These are phyloP conservation scores for Daldinia sp. DNA, from an alignment of 2,329 filamentous ascomycete species.

Conservation along the genomic window DNA sequence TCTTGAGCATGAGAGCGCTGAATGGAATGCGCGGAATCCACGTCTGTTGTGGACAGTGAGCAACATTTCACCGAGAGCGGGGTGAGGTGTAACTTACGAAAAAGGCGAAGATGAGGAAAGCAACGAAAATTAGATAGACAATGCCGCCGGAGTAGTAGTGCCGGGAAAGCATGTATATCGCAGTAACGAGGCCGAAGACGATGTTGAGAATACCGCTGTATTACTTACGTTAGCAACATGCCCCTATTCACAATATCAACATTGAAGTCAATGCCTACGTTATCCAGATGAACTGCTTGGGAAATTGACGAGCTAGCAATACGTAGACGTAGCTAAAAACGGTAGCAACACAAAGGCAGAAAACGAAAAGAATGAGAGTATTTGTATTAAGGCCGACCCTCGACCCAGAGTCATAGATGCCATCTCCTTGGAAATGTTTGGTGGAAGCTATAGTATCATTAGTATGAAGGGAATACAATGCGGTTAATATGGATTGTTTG, in stretches of 20 bases:
- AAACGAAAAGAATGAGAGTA: conserved; percentile 86
- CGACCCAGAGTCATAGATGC: conserved; percentile 78
- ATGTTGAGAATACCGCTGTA: conserved; percentile 82
- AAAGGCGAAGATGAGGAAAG: conserved; percentile 86
- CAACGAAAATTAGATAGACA: conserved; percentile 84
- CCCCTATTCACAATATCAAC: not conserved
- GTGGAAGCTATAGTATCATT: conserved; percentile 56
- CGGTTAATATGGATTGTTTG: not conserved
- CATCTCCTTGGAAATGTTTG: conserved; percentile 73
- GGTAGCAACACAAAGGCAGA: conserved; percentile 79
- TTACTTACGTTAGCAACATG: not conserved
- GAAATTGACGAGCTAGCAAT: conserved; percentile 78
- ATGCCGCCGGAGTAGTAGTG: conserved; percentile 87
- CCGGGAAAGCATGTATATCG: conserved; percentile 84
- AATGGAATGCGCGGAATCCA: conserved; percentile 95
- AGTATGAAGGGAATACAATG: not conserved
- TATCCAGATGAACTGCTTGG: conserved; percentile 92
- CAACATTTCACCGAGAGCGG: not conserved
- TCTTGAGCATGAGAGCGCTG: conserved; percentile 88
- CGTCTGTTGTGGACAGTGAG: conserved; percentile 54
- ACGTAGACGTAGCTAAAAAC: conserved; percentile 84
- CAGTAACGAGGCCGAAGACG: conserved; percentile 83
- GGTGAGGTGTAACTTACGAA: conserved; percentile 55
- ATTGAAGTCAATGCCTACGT: conserved; percentile 57
- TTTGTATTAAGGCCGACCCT: conserved; percentile 80